Base-by-base conservation (phyloP, 306 rosid species). In the Castanea crenata region DNA sequence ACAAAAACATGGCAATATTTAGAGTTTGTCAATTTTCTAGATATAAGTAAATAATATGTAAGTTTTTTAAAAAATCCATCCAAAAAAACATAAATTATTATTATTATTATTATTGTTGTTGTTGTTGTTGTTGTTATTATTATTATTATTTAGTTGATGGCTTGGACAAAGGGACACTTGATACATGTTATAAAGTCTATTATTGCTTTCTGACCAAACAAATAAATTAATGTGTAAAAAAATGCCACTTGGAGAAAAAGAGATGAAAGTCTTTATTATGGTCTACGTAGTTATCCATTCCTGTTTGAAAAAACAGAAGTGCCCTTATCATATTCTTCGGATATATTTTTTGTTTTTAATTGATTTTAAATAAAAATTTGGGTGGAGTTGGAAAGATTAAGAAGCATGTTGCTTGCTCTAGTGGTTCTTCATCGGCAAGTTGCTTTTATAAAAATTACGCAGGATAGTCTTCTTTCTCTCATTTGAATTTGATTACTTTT, bases 401-500 rank as follows among this genome's bases (percentile, higher is more conserved):
- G 71, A 16, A 54, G 63, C 73, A 70, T 65, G 75, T 76, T 80
- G 69, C 79, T 76, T 79, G 63, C 76, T 32, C 69, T 52, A 5
- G 44, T 56, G 51, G 73, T 57, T 74, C 44, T 54, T 29, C 75
- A 58, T 19, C 41, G 29, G 12, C 85, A 81, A 83, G 75, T 81
- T 79, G 84, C 55, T 55, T 46, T 78, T 41, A 64, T 41, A 74
- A 57, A 71, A 81, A 76, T 78, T 18, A 55, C 46, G 76, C 32
- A 75, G 8, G 56, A 76, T 58, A 84, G 80, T 73, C 80, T 81
- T 74, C 59, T 62, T 65, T 82, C n/a, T 59, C 21, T 69, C 80
- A 23, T 57, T 65, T 74, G 4, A n/a, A 29, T 71, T 65, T 74
- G 4, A n/a, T 80, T 63, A 52, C 25, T 55, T 51, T 63, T 35